phyloP scores from a whole-genome alignment of 1,139 yeast genomes.

The Meyerozyma carpophila region DNA sequence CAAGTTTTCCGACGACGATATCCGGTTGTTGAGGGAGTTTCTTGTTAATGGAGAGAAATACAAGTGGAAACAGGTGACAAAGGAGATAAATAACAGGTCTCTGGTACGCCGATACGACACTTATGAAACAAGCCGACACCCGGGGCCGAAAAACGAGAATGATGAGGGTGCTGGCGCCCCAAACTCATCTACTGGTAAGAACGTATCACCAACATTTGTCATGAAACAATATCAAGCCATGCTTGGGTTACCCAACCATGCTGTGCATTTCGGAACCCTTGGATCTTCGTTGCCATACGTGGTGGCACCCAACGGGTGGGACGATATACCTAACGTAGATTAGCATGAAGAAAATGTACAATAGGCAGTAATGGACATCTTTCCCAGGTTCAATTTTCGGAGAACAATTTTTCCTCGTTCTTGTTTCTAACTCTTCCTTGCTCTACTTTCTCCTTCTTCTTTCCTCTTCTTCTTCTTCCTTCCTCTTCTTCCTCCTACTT shows the following conservation, averaged over 20 bases:
- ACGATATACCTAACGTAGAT: slow-evolving; percentile 14
- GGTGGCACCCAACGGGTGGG: slow-evolving; percentile 37
- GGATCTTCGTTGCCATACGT: slow-evolving; percentile 41
- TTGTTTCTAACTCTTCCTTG: no score
- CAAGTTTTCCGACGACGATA: slow-evolving; percentile 33
- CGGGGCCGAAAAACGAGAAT: neutral
- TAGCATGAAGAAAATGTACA: neutral
- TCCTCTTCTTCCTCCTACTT: slow-evolving; percentile 2
- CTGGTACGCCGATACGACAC: slow-evolving; percentile 5
- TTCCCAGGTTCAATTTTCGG: no score
- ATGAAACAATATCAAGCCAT: slow-evolving; percentile 38
- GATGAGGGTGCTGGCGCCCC: slow-evolving; percentile 2
- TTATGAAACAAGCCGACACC: neutral
- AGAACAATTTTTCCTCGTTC: no score
- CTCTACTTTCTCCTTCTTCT: no score
- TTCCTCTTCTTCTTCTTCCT: neutral
- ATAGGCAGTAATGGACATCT: neutral
- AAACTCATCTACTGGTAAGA: slow-evolving; percentile 16
- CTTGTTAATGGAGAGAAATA: slow-evolving; percentile 39
- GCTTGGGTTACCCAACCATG: slow-evolving; percentile 38
- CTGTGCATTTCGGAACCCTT: slow-evolving; percentile 33
- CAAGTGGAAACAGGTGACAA: slow-evolving; percentile 45
- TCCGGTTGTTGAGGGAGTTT: slow-evolving; percentile 34
- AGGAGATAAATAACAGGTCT: slow-evolving; percentile 30
- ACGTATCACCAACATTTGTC: slow-evolving; percentile 42